phyloP scores from a whole-genome alignment of 139 green algal species.

The Coccomyxa sp. region DNA sequence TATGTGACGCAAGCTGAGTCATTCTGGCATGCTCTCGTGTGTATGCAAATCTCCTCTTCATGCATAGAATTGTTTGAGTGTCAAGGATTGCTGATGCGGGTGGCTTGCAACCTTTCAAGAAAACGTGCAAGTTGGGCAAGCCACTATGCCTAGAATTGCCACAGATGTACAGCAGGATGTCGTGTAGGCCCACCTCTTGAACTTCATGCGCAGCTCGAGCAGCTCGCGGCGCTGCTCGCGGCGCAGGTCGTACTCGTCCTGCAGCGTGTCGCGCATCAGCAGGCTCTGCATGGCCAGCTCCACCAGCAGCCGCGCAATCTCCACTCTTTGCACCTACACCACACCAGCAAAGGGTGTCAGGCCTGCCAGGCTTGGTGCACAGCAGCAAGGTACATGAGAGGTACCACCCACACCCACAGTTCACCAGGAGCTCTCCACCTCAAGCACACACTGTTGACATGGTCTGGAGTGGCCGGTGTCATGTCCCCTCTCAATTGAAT shows the following conservation, averaged over 20 bases:
- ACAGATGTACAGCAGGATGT: neutral
- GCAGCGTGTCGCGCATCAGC: neutral
- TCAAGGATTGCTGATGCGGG: neutral
- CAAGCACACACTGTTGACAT: neutral
- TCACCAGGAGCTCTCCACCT: neutral
- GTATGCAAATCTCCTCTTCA: neutral
- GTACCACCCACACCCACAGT: neutral
- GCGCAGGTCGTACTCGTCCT: neutral
- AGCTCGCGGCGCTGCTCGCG: conserved; percentile 13
- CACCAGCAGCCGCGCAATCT: conserved; percentile 2
- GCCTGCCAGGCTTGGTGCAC: neutral
- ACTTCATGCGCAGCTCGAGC: conserved; percentile 1
- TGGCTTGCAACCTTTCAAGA: neutral
- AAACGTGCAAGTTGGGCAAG: neutral
- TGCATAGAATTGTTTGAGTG: neutral
- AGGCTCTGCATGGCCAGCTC: neutral
- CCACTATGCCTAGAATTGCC: neutral
- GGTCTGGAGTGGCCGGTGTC: neutral
- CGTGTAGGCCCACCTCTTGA: conserved; percentile 4
- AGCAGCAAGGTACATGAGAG: neutral
- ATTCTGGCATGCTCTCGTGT: neutral
- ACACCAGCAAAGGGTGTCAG: neutral
- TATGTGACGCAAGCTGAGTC: neutral
- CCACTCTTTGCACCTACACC: conserved; percentile 9
- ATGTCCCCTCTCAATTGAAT: neutral